Evolutionary conservation across 2,329 filamentous ascomycete species (phyloP).

Genomic region (Stagonosporopsis vannaccii): DNA sequence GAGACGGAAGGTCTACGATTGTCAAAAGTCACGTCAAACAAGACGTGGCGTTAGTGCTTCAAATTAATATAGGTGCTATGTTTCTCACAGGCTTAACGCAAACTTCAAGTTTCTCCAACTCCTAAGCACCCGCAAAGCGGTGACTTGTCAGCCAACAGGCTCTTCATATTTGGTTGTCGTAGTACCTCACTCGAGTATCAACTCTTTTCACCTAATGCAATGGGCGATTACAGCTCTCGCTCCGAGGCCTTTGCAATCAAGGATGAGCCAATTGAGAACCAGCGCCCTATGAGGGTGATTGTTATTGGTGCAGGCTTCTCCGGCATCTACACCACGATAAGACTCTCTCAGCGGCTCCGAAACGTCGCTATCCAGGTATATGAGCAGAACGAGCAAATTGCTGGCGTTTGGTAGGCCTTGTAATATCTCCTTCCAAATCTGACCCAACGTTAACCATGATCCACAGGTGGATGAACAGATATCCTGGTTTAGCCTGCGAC

Average conservation of each 20-base stretch:
- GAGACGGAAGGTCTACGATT: too few relatives aligned
- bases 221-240: not conserved
- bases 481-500: constrained; percentile 5
- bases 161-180: not conserved
- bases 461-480: constrained; percentile 40
- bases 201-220: not conserved
- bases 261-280: constrained; percentile 53
- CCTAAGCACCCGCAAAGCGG: too few relatives aligned
- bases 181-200: not conserved
- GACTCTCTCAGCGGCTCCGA: constrained; percentile 51
- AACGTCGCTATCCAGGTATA: constrained; percentile 53
- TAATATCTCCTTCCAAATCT: not conserved
- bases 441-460: not conserved
- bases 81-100: too few relatives aligned
- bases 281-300: constrained; percentile 53
- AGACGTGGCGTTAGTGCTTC: too few relatives aligned
- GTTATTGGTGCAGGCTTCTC: constrained; percentile 56
- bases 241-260: constrained; percentile 27
- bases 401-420: constrained; percentile 47
- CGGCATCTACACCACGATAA: constrained; percentile 54
- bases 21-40: too few relatives aligned
- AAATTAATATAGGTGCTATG: too few relatives aligned
- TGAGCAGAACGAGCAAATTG: constrained; percentile 54
- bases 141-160: too few relatives aligned
- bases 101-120: too few relatives aligned